Evolutionary conservation across 2,329 filamentous ascomycete genomes (phyloP), one percentile per base, ranked within the genome.

Genomic region (Sporothrix dimorphospora): DNA sequence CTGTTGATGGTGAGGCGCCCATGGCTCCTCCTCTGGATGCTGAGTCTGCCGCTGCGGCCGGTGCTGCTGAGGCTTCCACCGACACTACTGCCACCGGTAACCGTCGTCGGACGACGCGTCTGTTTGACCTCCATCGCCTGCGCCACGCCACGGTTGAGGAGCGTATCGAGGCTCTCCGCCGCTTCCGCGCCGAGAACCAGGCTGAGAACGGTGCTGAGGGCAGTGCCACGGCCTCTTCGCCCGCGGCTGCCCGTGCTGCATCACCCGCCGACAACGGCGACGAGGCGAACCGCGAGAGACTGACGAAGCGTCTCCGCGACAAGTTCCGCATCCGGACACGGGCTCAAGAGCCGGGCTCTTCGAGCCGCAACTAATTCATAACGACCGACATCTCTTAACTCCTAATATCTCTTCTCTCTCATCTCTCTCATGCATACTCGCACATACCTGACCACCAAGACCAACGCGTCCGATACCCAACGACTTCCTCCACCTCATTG

Each of bases 91-190:
- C 38, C 24, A 67, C 71, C 3, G 55, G 51, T 3, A 47, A 77
- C 38, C 74, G 74, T 30, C 81, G 83, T 51, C 83, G 88, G 27
- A 77, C 84, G 4, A 86, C 86, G 0, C 84, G 88, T 3, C 77
- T 90, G 4, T 82, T 90, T 53, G 88, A 90, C 75, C 81, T 89
- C 61, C 84, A 87, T 74, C 81, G 86, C 59, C 80, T 91, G 21
- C 84, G 88, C 12, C 84, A 89, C 73, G 88, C 88, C n/a, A 82
- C 88, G 0, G 82, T 85, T 3, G 87, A 90, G 75, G 89, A 91
- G 79, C 87, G 88, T n/a, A 88, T 91, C 70, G 87, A 86, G 71
- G 86, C 85, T 6, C 81, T 91, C 5, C 83, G 89, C 47, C 84
- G 85, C 69, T 82, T 85, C 63, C 81, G 83, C 21, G 79, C 82